Base-by-base conservation (phyloP, 225 moss, liverwort and hornwort genomes). In the Climacium dendroides region DNA sequence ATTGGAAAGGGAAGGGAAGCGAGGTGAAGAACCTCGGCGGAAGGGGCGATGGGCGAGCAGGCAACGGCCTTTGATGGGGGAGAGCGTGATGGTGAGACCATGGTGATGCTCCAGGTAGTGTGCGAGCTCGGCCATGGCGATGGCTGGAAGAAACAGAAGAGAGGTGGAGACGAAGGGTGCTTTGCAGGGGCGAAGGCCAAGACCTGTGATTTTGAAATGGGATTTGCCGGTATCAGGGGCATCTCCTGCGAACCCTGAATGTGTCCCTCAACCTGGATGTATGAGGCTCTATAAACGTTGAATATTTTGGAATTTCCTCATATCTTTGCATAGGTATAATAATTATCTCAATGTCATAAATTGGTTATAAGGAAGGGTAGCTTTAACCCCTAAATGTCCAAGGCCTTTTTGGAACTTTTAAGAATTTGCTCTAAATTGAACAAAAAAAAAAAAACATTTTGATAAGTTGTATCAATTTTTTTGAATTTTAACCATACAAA, bases 31-130 rank as follows among this genome's bases (percentile, higher is more conserved):
- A 91, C 93, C 93, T 16, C 79, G 89, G 29, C 61, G 87, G 70
- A 93, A 93, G 83, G 78, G 34, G 80, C 93, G 91, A 19, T 53
- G 83, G 4, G 93, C 93, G 63, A 88, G 24, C 74, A 94, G 55
- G 87, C 93, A 94, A 74, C 94, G 94, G 62, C 94, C 94, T 82
- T 94, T 94, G 55, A 55, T 43, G 10, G 88, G 77, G 45, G 86
- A 89, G 81, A 60, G 88, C 80, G 84, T 6, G 78, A 94, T 24
- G 79, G 87, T 75, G 25, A 93, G 87, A 62, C 89, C 91, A 64
- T 91, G 77, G 58, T 75, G 71, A 7, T 59, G 88, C 48, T 84
- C 59, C 78, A 94, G 86, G 67, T 62, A 74, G 20, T 32, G 55
- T 35, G 81, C 74, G 23, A 93, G 86, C 79, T 82, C 85, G 18